These are phyloP conservation scores for Phytopythium kandeliae DNA, from an alignment of 352 stramenopile genomes.

Conservation along the genomic window DNA sequence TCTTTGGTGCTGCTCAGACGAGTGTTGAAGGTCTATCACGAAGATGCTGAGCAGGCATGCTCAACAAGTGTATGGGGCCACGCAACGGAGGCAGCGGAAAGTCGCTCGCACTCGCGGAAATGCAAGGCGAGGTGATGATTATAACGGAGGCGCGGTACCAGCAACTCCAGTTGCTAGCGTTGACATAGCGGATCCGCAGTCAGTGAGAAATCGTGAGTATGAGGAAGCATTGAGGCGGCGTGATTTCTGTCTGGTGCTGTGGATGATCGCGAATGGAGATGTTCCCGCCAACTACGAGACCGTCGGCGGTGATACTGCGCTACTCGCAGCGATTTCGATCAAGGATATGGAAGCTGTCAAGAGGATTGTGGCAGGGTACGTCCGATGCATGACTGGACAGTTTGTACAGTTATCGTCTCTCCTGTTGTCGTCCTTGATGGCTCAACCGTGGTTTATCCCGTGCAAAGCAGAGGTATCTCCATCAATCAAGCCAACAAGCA, in stretches of 20 bases:
- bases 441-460: not conserved
- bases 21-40: too few species aligned
- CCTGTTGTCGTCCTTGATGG: too few species aligned
- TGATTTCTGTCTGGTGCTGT: slow-evolving; percentile 59
- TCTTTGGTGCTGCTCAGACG: not conserved
- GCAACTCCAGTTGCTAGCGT: not conserved
- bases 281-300: slow-evolving; percentile 49
- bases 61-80: slow-evolving; percentile 1
- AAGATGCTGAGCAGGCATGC: slow-evolving; percentile 1
- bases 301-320: slow-evolving; percentile 40
- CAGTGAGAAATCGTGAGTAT: slow-evolving; percentile 14
- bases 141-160: not conserved
- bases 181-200: not conserved
- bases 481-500: slow-evolving; percentile 45
- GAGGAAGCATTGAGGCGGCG: slow-evolving; percentile 49
- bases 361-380: slow-evolving; percentile 23
- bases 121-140: not conserved
- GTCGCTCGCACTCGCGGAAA: not conserved
- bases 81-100: not conserved
- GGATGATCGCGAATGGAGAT: slow-evolving; percentile 61
- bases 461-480: slow-evolving; percentile 32
- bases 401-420: too few species aligned
- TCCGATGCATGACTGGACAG: not conserved
- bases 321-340: slow-evolving; percentile 47
- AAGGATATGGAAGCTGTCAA: slow-evolving; percentile 36